phyloP scores from a whole-genome alignment of 371 early-diverging fungal species.

The Apophysomyces sp. region DNA sequence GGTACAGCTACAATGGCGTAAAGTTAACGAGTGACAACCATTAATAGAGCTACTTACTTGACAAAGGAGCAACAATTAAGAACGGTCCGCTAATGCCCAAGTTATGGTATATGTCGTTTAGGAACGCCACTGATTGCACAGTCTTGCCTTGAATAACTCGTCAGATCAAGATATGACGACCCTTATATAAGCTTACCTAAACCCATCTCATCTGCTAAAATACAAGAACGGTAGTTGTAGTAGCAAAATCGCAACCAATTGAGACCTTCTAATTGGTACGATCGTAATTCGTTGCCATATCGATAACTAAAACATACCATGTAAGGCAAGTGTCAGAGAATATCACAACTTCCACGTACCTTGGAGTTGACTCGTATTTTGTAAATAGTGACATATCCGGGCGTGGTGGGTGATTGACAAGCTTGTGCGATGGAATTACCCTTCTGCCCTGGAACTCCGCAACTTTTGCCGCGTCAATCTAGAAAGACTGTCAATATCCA shows the following conservation, averaged over 20 bases:
- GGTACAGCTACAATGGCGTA: constrained; percentile 49
- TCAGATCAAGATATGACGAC: neutral
- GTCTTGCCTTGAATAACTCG: constrained; percentile 54
- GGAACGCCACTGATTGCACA: constrained; percentile 76
- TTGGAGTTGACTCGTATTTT: constrained; percentile 65
- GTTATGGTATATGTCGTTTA: constrained; percentile 65
- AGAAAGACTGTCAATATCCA: neutral
- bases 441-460: constrained; percentile 56
- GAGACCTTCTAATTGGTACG: constrained; percentile 74
- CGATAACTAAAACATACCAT: constrained; percentile 45
- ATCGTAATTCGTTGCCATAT: constrained; percentile 68
- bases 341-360: neutral
- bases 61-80: constrained; percentile 78
- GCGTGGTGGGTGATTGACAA: constrained; percentile 45
- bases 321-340: neutral
- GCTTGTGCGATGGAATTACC: constrained; percentile 43
- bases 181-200: constrained; percentile 42
- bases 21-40: neutral
- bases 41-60: constrained; percentile 31
- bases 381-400: constrained; percentile 57
- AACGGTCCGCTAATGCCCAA: constrained; percentile 67
- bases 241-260: constrained; percentile 79
- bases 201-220: constrained; percentile 89
- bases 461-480: constrained; percentile 58
- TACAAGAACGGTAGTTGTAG: constrained; percentile 62